phyloP scores from a whole-genome alignment of 2,329 filamentous ascomycete genomes.

The Monascus ruber region DNA sequence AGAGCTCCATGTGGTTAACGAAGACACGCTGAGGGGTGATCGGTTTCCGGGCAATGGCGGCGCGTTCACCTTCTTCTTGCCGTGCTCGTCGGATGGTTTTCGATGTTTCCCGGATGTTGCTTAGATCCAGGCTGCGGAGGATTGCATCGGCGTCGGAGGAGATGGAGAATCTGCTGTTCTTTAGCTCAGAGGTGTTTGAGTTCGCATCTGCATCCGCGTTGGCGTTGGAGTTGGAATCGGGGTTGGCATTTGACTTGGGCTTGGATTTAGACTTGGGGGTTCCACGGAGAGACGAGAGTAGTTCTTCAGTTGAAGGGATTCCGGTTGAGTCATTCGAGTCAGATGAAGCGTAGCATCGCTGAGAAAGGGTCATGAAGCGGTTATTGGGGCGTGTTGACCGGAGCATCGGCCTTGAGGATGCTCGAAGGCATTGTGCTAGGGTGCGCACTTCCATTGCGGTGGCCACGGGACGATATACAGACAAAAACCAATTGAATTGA shows the following conservation, averaged over 20 bases:
- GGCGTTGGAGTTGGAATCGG: neutral
- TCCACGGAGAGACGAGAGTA: neutral
- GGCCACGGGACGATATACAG: too few relatives aligned
- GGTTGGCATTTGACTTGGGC: neutral
- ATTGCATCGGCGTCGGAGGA: conserved; percentile 19
- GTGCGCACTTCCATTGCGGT: conserved; percentile 20
- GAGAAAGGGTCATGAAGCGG: conserved; percentile 6
- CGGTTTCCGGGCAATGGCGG: too few relatives aligned
- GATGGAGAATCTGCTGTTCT: conserved; percentile 3
- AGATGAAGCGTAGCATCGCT: conserved; percentile 1
- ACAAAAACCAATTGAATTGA: neutral
- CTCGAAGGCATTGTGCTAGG: conserved; percentile 21
- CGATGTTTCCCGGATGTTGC: conserved; percentile 3
- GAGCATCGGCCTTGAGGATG: conserved; percentile 7
- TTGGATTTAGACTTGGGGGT: neutral
- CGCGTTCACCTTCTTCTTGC: too few relatives aligned
- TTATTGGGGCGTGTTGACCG: conserved; percentile 11
- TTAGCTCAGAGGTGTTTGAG: conserved; percentile 1
- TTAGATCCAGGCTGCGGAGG: conserved; percentile 21
- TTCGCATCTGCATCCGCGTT: neutral
- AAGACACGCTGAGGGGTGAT: conserved; percentile 3
- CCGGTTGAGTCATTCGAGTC: conserved; percentile 1
- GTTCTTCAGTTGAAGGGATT: neutral
- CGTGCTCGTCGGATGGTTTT: conserved; percentile 1
- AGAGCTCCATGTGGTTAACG: conserved; percentile 8